phyloP scores from a whole-genome alignment of 1,284 basidiomycete species.

The Ustilago hordei region DNA sequence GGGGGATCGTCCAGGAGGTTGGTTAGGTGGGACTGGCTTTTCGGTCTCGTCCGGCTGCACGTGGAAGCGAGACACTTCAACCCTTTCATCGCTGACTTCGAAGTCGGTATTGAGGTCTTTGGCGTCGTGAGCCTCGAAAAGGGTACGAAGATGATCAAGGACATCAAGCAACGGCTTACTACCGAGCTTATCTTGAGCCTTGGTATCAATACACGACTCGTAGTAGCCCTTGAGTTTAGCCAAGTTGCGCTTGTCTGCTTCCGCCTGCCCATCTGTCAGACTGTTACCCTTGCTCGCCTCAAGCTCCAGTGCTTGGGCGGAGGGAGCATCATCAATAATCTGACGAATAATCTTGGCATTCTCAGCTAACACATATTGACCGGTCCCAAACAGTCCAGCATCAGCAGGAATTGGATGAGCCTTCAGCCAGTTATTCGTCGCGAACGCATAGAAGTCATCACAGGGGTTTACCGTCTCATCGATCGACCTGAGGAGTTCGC shows the following conservation, averaged over 20 bases:
- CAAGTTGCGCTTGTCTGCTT: slow-evolving; percentile 77
- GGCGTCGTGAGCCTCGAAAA: slow-evolving; percentile 31
- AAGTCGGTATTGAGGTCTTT: slow-evolving; percentile 61
- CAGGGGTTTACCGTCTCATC: slow-evolving; percentile 90
- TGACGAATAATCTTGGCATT: slow-evolving; percentile 69
- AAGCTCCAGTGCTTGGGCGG: slow-evolving; percentile 67
- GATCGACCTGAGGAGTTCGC: slow-evolving; percentile 82
- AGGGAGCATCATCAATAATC: slow-evolving; percentile 67
- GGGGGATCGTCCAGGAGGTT: slow-evolving; percentile 54
- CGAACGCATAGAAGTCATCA: slow-evolving; percentile 92
- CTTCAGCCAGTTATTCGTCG: slow-evolving; percentile 70
- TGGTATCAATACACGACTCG: slow-evolving; percentile 83
- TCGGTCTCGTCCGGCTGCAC: slow-evolving; percentile 73
- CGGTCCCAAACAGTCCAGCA: slow-evolving; percentile 72
- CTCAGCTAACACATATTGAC: slow-evolving; percentile 43
- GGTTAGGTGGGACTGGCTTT: slow-evolving; percentile 53
- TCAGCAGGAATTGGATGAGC: slow-evolving; percentile 69
- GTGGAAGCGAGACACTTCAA: slow-evolving; percentile 76
- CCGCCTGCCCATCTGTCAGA: slow-evolving; percentile 24
- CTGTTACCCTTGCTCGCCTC: slow-evolving; percentile 15
- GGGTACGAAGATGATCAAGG: slow-evolving; percentile 69
- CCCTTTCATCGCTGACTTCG: slow-evolving; percentile 72
- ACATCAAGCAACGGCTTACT: slow-evolving; percentile 71
- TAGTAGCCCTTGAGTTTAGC: slow-evolving; percentile 85
- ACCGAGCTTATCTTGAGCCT: slow-evolving; percentile 71